Evolutionary conservation across 345 rosid species (phyloP), one percentile per base, ranked within the genome.

Genomic region (Citrus inodora): DNA sequence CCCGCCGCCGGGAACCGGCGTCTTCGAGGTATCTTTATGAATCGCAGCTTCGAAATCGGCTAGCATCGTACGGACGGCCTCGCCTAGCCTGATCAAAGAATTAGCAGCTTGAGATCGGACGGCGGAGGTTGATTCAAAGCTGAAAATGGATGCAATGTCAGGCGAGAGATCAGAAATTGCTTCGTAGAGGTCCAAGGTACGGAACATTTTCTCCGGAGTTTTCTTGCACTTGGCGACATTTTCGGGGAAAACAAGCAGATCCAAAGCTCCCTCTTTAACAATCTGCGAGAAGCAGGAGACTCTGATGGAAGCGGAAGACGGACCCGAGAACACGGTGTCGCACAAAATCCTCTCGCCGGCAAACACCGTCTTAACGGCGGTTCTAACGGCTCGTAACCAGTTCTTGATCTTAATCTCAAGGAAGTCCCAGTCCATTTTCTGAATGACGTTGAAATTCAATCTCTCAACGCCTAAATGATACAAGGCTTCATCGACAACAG

Each of bases 161-260:
- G 86, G 90, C 88, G 86, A 82, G 9, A 84, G 84, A 22, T 87
- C 87, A 0, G 84, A 70, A 9, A 94, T 77, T 0, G 89, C 81
- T 75, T 90, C 87, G 83, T 92, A 92, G 77, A 94, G 80, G 80
- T 92, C 93, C 24, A 94, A 91, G 0, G 80, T 82, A 25, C 87
- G 85, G 85, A 94, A 94, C 87, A 94, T 84, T 78, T 88, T 92
- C 89, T 92, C 97, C 0, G 88, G 91, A 5, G 95, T 71, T 82
- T 86, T 92, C 83, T 82, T 90, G 87, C 86, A 82, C 84, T 87
- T 92, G 0, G 95, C 91, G 21, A 91, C 86, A 24, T 76, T 78
- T 75, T 88, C 89, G 3, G 98, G 89, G 83, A 95, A 92, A n/a
- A 78, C 83, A 71, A 95, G 89, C 79, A 95, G 84, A 9, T 75